A percentile compares a stretch with the other conserved stretches of the same genome.
Conservation (phyloP, 345 rosid species). For the Barbarea vulgaris region DNA sequence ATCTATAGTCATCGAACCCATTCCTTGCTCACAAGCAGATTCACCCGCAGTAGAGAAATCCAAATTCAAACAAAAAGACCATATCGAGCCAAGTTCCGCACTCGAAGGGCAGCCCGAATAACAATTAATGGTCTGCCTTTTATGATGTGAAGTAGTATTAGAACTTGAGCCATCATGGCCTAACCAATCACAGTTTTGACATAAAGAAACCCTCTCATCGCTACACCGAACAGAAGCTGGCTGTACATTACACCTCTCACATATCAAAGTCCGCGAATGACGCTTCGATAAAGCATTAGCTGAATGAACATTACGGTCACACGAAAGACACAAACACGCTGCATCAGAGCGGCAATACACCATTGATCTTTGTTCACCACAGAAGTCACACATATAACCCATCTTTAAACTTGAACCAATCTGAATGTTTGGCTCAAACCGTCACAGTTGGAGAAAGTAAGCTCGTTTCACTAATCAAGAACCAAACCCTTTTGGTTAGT, state of each 20-base stretch:
- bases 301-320: slow-evolving; percentile 88
- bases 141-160: slow-evolving; percentile 55
- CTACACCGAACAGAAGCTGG: slow-evolving; percentile 73
- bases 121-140: slow-evolving; percentile 70
- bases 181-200: slow-evolving; percentile 92
- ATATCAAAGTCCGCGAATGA: slow-evolving; percentile 78
- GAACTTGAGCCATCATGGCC: slow-evolving; percentile 60
- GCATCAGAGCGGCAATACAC: slow-evolving; percentile 94
- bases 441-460: slow-evolving; percentile 19
- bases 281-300: slow-evolving; percentile 91
- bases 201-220: slow-evolving; percentile 70
- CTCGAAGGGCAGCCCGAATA: slow-evolving; percentile 93
- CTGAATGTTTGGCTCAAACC: slow-evolving; percentile 26
- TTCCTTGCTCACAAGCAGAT: slow-evolving; percentile 70
- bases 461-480: slow-evolving; percentile 26
- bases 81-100: slow-evolving; percentile 74
- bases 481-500: slow-evolving; percentile 12
- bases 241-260: slow-evolving; percentile 82
- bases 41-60: slow-evolving; percentile 53
- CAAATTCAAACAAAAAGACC: slow-evolving; percentile 64
- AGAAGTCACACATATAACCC: slow-evolving; percentile 91
- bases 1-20: slow-evolving; percentile 83
- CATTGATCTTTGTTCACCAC: slow-evolving; percentile 83
- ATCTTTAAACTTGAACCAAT: slow-evolving; percentile 44
- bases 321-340: slow-evolving; percentile 85